Conservation (phyloP, 306 rosid species). For the Cicer cuneatum region DNA sequence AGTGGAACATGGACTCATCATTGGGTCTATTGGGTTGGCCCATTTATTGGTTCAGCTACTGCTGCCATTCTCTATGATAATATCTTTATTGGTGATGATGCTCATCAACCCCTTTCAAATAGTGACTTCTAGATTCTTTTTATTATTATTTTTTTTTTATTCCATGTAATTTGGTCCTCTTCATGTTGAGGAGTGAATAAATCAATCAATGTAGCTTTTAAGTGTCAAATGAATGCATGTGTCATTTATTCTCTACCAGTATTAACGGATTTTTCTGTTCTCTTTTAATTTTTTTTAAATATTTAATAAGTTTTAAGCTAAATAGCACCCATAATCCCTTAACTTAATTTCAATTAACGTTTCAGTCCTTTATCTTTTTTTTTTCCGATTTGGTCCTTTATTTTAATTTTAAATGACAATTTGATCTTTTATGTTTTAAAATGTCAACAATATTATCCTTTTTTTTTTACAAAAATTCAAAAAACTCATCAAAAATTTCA, state of each 20-base stretch:
- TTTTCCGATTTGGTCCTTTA: no score
- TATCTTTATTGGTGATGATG: conserved; percentile 56
- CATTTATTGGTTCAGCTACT: conserved; percentile 57
- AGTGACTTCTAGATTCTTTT: conserved; percentile 34
- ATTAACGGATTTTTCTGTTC: background rate
- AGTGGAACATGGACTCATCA: conserved; percentile 69
- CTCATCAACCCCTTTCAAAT: conserved; percentile 37
- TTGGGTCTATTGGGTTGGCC: conserved; percentile 74
- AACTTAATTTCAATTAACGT: no score
- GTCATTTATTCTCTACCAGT: background rate
- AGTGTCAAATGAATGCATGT: conserved; percentile 17
- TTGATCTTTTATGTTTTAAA: no score
- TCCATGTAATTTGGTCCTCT: background rate
- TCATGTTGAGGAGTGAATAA: conserved; percentile 30
- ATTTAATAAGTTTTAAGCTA: no score
- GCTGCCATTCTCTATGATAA: conserved; percentile 70
- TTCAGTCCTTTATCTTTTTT: no score
- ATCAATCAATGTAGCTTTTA: background rate
- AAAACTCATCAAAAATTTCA: no score
- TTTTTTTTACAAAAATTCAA: no score
- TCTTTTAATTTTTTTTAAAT: background rate
- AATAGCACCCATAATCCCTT: no score
- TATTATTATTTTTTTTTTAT: background rate
- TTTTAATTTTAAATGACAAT: no score
- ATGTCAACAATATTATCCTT: no score